Conservation (phyloP, 371 early-diverging fungal genomes). For the Paraphysoderma sedebokerense region DNA sequence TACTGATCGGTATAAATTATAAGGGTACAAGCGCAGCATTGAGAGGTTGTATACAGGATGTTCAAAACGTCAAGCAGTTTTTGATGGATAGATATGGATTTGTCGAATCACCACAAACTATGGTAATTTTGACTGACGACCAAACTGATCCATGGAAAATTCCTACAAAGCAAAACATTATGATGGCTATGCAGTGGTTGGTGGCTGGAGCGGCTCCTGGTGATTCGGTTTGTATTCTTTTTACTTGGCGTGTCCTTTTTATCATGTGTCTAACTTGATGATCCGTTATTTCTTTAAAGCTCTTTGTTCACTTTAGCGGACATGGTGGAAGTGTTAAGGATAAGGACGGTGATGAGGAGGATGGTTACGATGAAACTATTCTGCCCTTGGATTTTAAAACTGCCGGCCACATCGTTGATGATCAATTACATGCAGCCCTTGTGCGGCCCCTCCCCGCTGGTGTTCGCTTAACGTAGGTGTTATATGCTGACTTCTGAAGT, state of each 20-base stretch:
- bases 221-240: constrained; percentile 44
- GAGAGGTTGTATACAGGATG: constrained; percentile 9
- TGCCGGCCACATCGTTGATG: constrained; percentile 72
- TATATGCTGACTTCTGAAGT: constrained; percentile 28
- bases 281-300: constrained; percentile 1
- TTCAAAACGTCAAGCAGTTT: constrained; percentile 5
- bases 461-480: constrained; percentile 63
- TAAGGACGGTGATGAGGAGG: constrained; percentile 59
- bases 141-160: constrained; percentile 29
- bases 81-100: constrained; percentile 3
- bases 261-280: too few species aligned
- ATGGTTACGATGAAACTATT: constrained; percentile 66
- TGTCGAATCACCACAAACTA: constrained; percentile 17
- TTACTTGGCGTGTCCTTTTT: background rate
- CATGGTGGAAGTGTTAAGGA: constrained; percentile 64
- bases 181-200: constrained; percentile 77
- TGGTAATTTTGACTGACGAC: constrained; percentile 77
- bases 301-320: constrained; percentile 79
- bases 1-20: constrained; percentile 11
- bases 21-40: constrained; percentile 1
- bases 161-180: constrained; percentile 70
- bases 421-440: constrained; percentile 62
- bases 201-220: constrained; percentile 60
- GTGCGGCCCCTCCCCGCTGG: constrained; percentile 69
- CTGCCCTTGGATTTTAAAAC: constrained; percentile 64